Conservation (phyloP, 139 green algal genomes). For the Micromonas commoda region DNA sequence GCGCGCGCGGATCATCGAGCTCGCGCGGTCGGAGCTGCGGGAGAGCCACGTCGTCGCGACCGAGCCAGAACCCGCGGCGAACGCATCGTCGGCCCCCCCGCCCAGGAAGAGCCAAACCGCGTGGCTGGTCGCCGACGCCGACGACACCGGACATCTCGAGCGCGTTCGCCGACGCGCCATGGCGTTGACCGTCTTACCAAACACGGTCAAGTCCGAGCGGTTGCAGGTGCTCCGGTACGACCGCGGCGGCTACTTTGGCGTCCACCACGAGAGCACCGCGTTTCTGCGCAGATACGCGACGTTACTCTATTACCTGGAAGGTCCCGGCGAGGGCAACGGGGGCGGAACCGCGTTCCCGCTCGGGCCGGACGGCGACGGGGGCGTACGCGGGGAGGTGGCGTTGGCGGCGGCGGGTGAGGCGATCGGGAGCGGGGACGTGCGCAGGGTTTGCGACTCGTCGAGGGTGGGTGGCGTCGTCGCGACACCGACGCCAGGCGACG, state of each 20-base stretch:
- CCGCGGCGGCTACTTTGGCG: neutral
- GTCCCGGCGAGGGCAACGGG: neutral
- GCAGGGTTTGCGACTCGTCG: too few species aligned
- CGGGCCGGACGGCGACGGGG: neutral
- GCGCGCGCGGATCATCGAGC: neutral
- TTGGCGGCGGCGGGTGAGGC: neutral
- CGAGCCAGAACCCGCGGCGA: neutral
- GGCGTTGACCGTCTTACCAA: too few species aligned
- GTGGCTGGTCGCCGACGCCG: neutral
- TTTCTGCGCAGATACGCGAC: constrained; percentile 10
- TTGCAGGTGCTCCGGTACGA: constrained; percentile 9
- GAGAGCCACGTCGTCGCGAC: neutral
- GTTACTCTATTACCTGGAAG: neutral
- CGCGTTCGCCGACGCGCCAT: too few species aligned
- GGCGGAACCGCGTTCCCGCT: neutral
- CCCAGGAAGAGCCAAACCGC: neutral
- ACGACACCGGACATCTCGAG: neutral
- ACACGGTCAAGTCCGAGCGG: neutral
- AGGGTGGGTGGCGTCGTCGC: neutral
- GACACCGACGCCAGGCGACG: neutral
- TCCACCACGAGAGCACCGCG: constrained; percentile 8
- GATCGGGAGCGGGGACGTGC: too few species aligned
- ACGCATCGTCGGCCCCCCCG: too few species aligned
- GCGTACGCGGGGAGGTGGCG: neutral
- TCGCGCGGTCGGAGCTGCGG: neutral